Percentiles rank a stretch among this genome's conserved stretches.
These are phyloP conservation scores for Pyrenochaeta sp. DNA, from an alignment of 2,329 filamentous ascomycete genomes.

Conservation along the genomic window DNA sequence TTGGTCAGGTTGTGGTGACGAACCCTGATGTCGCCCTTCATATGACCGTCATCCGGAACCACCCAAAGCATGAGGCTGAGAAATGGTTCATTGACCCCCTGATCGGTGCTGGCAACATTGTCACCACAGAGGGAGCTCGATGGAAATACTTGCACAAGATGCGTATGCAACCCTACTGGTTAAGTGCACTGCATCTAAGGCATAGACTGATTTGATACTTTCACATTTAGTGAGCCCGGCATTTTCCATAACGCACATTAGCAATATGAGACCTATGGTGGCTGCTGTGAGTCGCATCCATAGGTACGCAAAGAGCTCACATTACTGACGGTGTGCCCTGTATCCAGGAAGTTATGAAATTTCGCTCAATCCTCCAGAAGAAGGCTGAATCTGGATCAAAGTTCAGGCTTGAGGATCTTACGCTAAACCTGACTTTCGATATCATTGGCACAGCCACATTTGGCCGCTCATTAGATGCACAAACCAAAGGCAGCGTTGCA, in stretches of 20 bases:
- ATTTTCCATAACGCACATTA: constrained; percentile 43
- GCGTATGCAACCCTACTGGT: constrained; percentile 1
- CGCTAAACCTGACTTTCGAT: constrained; percentile 37
- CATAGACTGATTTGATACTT: neutral
- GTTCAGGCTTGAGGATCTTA: constrained; percentile 36
- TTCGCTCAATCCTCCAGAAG: constrained; percentile 32
- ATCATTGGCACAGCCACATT: constrained; percentile 37
- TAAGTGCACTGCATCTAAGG: neutral
- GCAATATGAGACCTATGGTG: constrained; percentile 35
- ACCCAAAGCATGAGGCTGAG: constrained; percentile 43
- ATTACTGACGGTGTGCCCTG: neutral
- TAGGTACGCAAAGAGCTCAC: too few relatives aligned
- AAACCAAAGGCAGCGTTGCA: constrained; percentile 29
- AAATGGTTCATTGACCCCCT: constrained; percentile 31
- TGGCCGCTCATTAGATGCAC: constrained; percentile 33
- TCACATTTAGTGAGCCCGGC: constrained; percentile 38
- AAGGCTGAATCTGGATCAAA: constrained; percentile 28
- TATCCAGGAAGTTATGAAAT: constrained; percentile 41
- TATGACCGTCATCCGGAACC: constrained; percentile 44
- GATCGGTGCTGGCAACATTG: constrained; percentile 39
- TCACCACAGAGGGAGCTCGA: constrained; percentile 37
- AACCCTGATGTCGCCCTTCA: constrained; percentile 51
- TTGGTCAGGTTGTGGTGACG: constrained; percentile 42
- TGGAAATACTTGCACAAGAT: constrained; percentile 50
- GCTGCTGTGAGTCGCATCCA: constrained; percentile 4